These are phyloP conservation scores for Sungouiella blattae DNA, from an alignment of 805 yeast species.

Conservation along the genomic window DNA sequence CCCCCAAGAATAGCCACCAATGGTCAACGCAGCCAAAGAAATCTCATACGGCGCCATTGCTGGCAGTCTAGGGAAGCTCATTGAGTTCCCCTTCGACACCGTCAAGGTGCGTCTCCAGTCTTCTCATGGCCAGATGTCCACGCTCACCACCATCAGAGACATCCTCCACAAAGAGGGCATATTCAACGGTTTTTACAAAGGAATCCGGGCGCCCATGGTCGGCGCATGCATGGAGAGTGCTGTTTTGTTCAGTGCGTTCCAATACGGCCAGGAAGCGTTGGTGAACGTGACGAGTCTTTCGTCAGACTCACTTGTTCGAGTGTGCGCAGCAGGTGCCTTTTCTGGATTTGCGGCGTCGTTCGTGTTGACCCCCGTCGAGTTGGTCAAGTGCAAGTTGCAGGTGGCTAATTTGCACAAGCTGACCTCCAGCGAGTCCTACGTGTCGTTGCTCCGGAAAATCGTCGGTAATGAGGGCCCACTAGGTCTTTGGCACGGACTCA, in stretches of 20 bases:
- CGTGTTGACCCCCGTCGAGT: constrained; percentile 86
- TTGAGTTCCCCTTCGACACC: constrained; percentile 93
- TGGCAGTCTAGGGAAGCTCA: constrained; percentile 78
- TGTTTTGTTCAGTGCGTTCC: constrained; percentile 67
- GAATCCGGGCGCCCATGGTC: constrained; percentile 74
- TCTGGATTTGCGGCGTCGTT: constrained; percentile 82
- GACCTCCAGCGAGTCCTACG: constrained; percentile 28
- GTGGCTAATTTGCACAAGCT: constrained; percentile 40
- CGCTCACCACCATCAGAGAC: constrained; percentile 60
- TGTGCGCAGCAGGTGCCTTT: constrained; percentile 67
- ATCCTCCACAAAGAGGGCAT: constrained; percentile 68
- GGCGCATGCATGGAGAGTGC: constrained; percentile 94
- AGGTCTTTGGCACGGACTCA: constrained; percentile 88
- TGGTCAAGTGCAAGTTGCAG: constrained; percentile 84
- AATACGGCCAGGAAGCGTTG: constrained; percentile 20
- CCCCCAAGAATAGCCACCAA: no score
- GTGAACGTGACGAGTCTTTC: constrained; percentile 3
- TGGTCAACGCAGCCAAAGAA: constrained; percentile 32
- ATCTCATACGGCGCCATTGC: constrained; percentile 53
- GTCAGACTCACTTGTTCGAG: constrained; percentile 6
- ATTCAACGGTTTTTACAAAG: constrained; percentile 70
- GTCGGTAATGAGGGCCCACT: constrained; percentile 50
- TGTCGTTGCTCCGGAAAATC: constrained; percentile 32
- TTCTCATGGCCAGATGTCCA: constrained; percentile 38
- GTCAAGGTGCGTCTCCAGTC: constrained; percentile 84